Percentiles rank a stretch among this genome's conserved stretches.
These are phyloP conservation scores for Colletotrichum ledebouriae DNA, from an alignment of 2,329 filamentous ascomycete species.

Conservation along the genomic window DNA sequence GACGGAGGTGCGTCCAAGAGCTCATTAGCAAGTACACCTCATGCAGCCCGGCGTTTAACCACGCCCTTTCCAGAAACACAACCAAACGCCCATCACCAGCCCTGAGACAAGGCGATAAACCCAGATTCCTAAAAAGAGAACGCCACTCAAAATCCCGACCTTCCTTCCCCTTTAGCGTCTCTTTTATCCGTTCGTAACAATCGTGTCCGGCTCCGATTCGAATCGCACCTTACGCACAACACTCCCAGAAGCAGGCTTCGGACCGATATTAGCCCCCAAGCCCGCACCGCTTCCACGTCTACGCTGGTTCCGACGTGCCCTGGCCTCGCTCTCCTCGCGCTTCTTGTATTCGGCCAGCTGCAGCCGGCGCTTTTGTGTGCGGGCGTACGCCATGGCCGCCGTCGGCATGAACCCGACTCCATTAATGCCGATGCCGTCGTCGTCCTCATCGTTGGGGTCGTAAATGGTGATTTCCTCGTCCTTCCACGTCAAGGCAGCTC, in stretches of 20 bases:
- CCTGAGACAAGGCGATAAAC: background rate
- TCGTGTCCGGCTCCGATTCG: conserved; percentile 51
- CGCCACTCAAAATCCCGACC: background rate
- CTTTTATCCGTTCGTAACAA: conserved; percentile 33
- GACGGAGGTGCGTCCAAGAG: conserved; percentile 15
- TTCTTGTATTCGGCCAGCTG: conserved; percentile 74
- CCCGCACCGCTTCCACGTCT: conserved; percentile 54
- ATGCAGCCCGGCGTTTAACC: conserved; percentile 10
- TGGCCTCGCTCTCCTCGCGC: conserved; percentile 71
- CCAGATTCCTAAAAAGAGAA: no score
- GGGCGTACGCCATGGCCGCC: conserved; percentile 69
- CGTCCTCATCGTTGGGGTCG: conserved; percentile 73
- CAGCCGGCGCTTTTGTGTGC: conserved; percentile 68
- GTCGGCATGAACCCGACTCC: conserved; percentile 77
- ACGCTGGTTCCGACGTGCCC: conserved; percentile 67
- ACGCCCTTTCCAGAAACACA: conserved; percentile 23
- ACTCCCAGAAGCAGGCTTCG: conserved; percentile 43
- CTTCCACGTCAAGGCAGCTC: conserved; percentile 75
- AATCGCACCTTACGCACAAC: conserved; percentile 56
- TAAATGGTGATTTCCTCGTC: conserved; percentile 78
- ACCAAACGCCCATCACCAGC: conserved; percentile 4
- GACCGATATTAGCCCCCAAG: conserved; percentile 29
- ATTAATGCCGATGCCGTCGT: conserved; percentile 77
- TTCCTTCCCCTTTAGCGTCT: background rate
- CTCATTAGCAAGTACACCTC: background rate